A percentile compares a stretch with the other conserved stretches of the same genome.
Conservation (phyloP, 2,329 filamentous ascomycete genomes). For the Apiospora rasikravindrae region DNA sequence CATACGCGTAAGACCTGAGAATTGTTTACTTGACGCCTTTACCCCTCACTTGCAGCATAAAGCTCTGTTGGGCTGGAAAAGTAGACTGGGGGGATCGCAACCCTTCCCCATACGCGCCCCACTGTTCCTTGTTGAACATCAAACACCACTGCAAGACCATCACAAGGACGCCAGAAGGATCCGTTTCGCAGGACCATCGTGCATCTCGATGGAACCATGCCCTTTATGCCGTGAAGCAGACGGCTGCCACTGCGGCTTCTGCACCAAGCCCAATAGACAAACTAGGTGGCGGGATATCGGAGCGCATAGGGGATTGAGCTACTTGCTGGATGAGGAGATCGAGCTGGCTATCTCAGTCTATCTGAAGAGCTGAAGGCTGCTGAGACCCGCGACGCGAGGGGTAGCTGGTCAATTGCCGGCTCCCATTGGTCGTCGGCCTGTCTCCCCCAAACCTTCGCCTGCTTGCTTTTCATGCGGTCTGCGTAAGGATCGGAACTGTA, state of each 20-base stretch:
- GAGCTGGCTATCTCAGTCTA: not conserved
- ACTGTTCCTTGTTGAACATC: conserved; percentile 13
- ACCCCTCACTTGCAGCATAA: conserved; percentile 15
- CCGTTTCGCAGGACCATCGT: not conserved
- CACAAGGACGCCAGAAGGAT: not conserved
- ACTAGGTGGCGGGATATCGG: conserved; percentile 9
- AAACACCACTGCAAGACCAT: conserved; percentile 14
- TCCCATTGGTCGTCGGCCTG: conserved; percentile 3
- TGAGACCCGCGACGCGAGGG: conserved; percentile 16
- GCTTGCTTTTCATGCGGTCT: conserved; percentile 19
- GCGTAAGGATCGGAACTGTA: conserved; percentile 5
- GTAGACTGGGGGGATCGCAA: not conserved
- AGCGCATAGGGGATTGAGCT: conserved; percentile 12
- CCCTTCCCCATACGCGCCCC: conserved; percentile 7
- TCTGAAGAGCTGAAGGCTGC: conserved; percentile 16
- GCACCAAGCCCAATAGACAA: not conserved
- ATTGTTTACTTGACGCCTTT: conserved; percentile 20
- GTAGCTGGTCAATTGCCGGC: not conserved
- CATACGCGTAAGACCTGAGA: not conserved
- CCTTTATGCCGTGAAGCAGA: conserved; percentile 11
- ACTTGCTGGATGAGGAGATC: conserved; percentile 12
- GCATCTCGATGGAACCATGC: conserved; percentile 14
- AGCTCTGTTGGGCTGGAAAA: not conserved
- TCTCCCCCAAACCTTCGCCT: not conserved
- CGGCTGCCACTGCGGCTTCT: not conserved